Evolutionary conservation across 306 rosid species (phyloP).

Genomic region (Pyrus bretschneideri): DNA sequence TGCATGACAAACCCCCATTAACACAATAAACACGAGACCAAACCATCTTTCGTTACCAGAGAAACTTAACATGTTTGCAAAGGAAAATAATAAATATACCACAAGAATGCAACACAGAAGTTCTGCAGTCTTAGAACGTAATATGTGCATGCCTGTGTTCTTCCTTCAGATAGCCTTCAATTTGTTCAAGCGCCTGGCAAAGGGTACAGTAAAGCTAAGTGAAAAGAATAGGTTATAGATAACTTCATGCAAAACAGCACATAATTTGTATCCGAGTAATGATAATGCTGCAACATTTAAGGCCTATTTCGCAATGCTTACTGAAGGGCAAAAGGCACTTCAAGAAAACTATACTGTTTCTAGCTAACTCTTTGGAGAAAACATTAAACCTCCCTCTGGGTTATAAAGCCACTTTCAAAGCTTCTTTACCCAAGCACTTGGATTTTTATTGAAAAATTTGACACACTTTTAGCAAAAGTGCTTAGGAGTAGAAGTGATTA

Average conservation of each 20-base stretch:
- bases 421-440: not conserved
- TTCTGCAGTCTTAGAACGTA: slow-evolving; percentile 20
- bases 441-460: not conserved
- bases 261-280: slow-evolving; percentile 3
- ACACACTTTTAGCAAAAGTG: not conserved
- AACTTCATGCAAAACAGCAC: not conserved
- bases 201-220: slow-evolving; percentile 3
- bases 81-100: not conserved
- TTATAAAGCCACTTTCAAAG: not conserved
- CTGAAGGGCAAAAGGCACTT: not conserved
- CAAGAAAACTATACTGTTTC: not conserved
- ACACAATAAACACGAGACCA: not conserved
- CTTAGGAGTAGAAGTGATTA: not conserved
- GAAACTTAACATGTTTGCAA: slow-evolving; percentile 25
- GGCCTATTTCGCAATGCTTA: not conserved
- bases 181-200: slow-evolving; percentile 75
- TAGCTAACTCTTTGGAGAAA: not conserved
- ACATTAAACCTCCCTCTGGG: not conserved
- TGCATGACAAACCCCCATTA: too few relatives aligned
- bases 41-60: slow-evolving; percentile 9
- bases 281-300: not conserved
- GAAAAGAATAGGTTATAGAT: not conserved
- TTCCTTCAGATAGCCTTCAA: slow-evolving; percentile 44
- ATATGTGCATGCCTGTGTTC: slow-evolving; percentile 30
- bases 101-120: not conserved